Percentiles rank a stretch among this genome's conserved stretches.
These are phyloP conservation scores for Arabidopsis hybrid DNA, from an alignment of 441 rosid species.

Conservation along the genomic window DNA sequence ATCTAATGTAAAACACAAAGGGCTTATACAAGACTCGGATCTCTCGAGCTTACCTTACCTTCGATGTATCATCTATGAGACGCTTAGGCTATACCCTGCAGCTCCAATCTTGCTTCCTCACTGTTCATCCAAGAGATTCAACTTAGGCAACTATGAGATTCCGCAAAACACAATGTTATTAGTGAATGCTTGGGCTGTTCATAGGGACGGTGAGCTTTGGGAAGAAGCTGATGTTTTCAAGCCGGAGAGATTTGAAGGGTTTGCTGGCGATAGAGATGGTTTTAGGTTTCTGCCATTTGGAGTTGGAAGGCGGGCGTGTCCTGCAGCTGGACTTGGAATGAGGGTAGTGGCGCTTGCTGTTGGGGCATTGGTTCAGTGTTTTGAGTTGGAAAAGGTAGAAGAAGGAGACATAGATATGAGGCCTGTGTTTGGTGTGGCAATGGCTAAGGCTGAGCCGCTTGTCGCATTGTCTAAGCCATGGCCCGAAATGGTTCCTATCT, in stretches of 20 bases:
- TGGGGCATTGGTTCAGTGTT: constrained; percentile 61
- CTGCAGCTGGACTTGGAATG: constrained; percentile 56
- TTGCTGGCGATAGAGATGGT: constrained; percentile 42
- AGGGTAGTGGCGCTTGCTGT: constrained; percentile 51
- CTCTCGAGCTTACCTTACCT: constrained; percentile 59
- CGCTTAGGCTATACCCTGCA: constrained; percentile 63
- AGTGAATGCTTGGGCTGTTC: constrained; percentile 60
- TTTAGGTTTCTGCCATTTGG: constrained; percentile 60
- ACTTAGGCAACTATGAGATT: constrained; percentile 51
- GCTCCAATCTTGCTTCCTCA: constrained; percentile 63
- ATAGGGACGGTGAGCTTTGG: constrained; percentile 64
- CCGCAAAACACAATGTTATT: constrained; percentile 55
- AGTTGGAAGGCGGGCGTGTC: constrained; percentile 68
- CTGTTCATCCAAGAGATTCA: constrained; percentile 50
- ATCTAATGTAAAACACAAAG: constrained; percentile 40
- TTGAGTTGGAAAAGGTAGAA: constrained; percentile 56
- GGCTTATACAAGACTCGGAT: constrained; percentile 54
- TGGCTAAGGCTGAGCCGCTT: constrained; percentile 62
- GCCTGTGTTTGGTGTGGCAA: constrained; percentile 49
- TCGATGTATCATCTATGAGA: constrained; percentile 57
- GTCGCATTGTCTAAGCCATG: constrained; percentile 50
- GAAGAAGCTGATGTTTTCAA: constrained; percentile 53
- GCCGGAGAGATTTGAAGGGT: constrained; percentile 60
- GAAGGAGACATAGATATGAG: constrained; percentile 54
- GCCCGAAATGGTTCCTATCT: constrained; percentile 41